These are phyloP conservation scores for Globisporangium barbulae DNA, from an alignment of 352 stramenopile genomes.

Conservation along the genomic window DNA sequence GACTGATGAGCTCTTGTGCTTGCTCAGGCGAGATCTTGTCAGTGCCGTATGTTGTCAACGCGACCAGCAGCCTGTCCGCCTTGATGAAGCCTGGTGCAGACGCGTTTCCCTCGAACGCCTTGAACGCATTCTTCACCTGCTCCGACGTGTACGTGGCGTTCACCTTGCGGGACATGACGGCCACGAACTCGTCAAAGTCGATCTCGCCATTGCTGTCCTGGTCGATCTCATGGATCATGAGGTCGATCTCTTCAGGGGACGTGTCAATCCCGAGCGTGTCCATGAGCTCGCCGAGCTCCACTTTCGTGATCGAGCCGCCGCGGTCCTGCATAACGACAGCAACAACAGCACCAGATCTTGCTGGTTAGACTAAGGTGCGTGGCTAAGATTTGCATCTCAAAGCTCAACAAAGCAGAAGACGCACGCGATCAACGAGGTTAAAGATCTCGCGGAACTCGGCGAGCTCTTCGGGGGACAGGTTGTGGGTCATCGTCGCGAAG, in stretches of 20 bases:
- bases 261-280: slow-evolving; percentile 93
- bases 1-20: slow-evolving; percentile 88
- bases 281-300: slow-evolving; percentile 93
- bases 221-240: slow-evolving; percentile 96
- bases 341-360: neutral
- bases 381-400: neutral
- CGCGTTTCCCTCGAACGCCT: slow-evolving; percentile 64
- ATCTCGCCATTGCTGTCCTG: slow-evolving; percentile 94
- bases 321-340: slow-evolving; percentile 58
- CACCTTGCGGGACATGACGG: slow-evolving; percentile 93
- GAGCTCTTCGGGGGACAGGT: slow-evolving; percentile 78
- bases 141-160: slow-evolving; percentile 92
- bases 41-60: slow-evolving; percentile 88
- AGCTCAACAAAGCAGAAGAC: neutral
- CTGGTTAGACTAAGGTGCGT: neutral
- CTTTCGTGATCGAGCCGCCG: slow-evolving; percentile 92
- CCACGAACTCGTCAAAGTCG: slow-evolving; percentile 95
- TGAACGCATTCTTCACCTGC: slow-evolving; percentile 91
- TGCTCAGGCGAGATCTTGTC: slow-evolving; percentile 90
- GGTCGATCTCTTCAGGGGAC: slow-evolving; percentile 90
- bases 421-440: slow-evolving; percentile 90
- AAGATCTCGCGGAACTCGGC: slow-evolving; percentile 94
- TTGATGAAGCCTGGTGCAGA: slow-evolving; percentile 77
- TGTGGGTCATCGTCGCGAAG: slow-evolving; percentile 44
- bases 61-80: slow-evolving; percentile 78